Evolutionary conservation across 495 filamentous ascomycete genomes (phyloP), one percentile per base, ranked within the genome.

Genomic region (Penicillium macrosclerotiorum): DNA sequence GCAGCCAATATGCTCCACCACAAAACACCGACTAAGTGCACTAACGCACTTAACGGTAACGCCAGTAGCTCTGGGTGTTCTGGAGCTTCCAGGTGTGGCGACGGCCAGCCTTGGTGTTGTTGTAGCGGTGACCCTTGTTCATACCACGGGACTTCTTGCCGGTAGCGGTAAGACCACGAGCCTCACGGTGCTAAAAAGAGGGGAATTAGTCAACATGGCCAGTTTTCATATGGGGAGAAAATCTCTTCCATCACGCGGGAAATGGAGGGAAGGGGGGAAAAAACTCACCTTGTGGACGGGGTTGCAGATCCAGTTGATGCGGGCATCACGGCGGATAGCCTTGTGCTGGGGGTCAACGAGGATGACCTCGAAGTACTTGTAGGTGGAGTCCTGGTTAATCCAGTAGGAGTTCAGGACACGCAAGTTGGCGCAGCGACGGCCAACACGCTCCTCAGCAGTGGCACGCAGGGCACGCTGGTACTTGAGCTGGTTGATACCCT

Each of bases 321-420:
- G 89, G 60, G 93, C 79, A 75, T 99, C 93, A 59, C 88, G 89
- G 73, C 93, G 92, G 79, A 97, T 99, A 69, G 94, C 93, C 83
- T 96, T 97, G 88, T 99, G 93, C 79, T 94, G 84, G 66, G 93
- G 94, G 79, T 99, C 93, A 69, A 99, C 94, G 59, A 96, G 87
- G 80, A 99, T 96, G 73, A 99, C 83, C 78, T 99, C 93, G 78
- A 82, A 99, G 84, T 97, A 99, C 83, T 99, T 99, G 88, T 97
- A 99, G 76, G 93, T 97, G 43, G 91, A 96, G 81, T 99, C 93
- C 82, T 99, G 93, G 83, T 99, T 99, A 84, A 97, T 90, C 93
- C 93, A 99, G 89, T 99, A 99, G 59, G 90, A 96, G 83, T 97
- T 99, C 69, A 99, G 83, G 58, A 99, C 94, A 59, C 93, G 87